A percentile compares a stretch with the other conserved stretches of the same genome.
phyloP scores from a whole-genome alignment of 495 filamentous ascomycete genomes.

The Penicillium paradoxum region DNA sequence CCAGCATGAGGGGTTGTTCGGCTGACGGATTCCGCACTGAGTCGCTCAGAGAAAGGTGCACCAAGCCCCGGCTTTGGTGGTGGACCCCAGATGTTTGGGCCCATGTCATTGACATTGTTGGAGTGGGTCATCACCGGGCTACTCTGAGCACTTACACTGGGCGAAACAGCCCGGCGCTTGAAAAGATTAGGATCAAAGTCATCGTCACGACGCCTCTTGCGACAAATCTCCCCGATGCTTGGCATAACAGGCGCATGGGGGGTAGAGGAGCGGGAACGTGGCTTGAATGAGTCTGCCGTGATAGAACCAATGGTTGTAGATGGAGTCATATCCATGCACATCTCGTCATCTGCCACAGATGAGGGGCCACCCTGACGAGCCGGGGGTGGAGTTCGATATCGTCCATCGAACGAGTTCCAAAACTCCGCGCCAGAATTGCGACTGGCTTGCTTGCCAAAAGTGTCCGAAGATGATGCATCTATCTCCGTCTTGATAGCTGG shows the following conservation, averaged over 20 bases:
- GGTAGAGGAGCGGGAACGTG: slow-evolving; percentile 46
- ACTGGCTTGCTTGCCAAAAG: slow-evolving; percentile 67
- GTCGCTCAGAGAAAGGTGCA: slow-evolving; percentile 46
- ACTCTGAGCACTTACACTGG: slow-evolving; percentile 86
- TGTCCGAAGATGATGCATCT: slow-evolving; percentile 50
- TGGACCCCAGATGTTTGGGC: slow-evolving; percentile 62
- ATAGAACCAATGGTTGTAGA: slow-evolving; percentile 41
- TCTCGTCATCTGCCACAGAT: slow-evolving; percentile 66
- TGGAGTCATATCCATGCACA: slow-evolving; percentile 69
- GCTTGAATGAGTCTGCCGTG: slow-evolving; percentile 27
- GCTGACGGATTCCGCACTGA: slow-evolving; percentile 40
- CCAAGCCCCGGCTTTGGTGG: slow-evolving; percentile 57
- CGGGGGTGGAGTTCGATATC: slow-evolving; percentile 61
- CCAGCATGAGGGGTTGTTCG: slow-evolving; percentile 35
- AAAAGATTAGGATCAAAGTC: slow-evolving; percentile 85
- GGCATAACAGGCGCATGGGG: slow-evolving; percentile 40
- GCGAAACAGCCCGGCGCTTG: slow-evolving; percentile 90
- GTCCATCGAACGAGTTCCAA: slow-evolving; percentile 71
- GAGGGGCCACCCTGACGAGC: slow-evolving; percentile 50
- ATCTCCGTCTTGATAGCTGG: slow-evolving; percentile 52
- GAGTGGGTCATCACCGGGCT: slow-evolving; percentile 79
- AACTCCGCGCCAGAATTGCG: slow-evolving; percentile 68
- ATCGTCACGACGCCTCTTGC: slow-evolving; percentile 82
- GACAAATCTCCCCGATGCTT: slow-evolving; percentile 63
- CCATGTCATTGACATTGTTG: slow-evolving; percentile 62